These are phyloP conservation scores for Puccinellia tenuiflora DNA, from an alignment of 176 grass and related monocot species.

Conservation along the genomic window DNA sequence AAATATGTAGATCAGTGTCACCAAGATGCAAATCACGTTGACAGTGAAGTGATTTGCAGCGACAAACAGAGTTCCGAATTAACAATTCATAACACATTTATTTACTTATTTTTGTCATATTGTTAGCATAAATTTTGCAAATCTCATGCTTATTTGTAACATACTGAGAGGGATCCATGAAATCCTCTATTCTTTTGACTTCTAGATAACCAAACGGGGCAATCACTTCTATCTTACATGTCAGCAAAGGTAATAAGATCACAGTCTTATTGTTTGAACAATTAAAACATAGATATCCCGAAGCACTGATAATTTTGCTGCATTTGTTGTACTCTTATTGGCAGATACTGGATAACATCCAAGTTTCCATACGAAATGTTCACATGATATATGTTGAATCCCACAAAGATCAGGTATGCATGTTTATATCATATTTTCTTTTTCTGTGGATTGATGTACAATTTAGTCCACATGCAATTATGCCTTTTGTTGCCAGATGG, in stretches of 20 bases:
- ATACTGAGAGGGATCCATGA: constrained; percentile 9
- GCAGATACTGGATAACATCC: constrained; percentile 95
- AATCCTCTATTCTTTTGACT: constrained; percentile 21
- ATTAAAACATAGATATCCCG: constrained; percentile 16
- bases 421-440: constrained; percentile 13
- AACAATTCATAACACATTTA: constrained; percentile 8
- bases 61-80: no score
- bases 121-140: not conserved
- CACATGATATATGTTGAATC: constrained; percentile 78
- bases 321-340: constrained; percentile 22
- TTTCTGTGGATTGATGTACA: not conserved
- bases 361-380: constrained; percentile 85
- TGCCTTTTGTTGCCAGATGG: constrained; percentile 20
- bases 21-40: no score
- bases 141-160: not conserved
- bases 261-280: constrained; percentile 22
- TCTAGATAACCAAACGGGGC: constrained; percentile 91
- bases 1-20: constrained; percentile 3
- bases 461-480: not conserved
- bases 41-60: no score
- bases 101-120: constrained; percentile 4
- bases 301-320: constrained; percentile 16
- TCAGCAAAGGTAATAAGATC: constrained; percentile 78
- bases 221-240: constrained; percentile 95
- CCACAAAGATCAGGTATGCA: constrained; percentile 55